Evolutionary conservation across 2,329 filamentous ascomycete species (phyloP).

Genomic region (Claviceps cyperi): DNA sequence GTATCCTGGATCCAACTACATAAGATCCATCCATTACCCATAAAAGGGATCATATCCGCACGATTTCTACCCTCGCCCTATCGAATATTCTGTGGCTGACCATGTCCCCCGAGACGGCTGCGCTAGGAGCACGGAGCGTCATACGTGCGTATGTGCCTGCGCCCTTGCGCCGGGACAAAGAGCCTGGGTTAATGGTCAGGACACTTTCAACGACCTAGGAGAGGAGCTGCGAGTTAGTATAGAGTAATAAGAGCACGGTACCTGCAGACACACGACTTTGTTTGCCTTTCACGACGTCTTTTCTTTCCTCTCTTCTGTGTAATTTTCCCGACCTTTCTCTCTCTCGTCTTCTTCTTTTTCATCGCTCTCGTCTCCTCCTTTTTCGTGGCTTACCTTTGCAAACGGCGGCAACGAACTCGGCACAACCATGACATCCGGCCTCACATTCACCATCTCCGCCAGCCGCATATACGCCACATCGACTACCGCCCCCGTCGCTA

Average conservation of each 20-base stretch:
- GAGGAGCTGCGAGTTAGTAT: constrained; percentile 6
- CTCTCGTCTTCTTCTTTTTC: not conserved
- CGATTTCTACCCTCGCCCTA: constrained; percentile 73
- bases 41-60: constrained; percentile 40
- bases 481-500: constrained; percentile 60
- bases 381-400: constrained; percentile 55
- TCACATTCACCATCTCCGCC: constrained; percentile 76
- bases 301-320: not conserved
- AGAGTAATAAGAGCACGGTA: not conserved
- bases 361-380: not conserved
- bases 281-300: not conserved
- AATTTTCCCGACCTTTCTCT: not conserved
- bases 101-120: constrained; percentile 46
- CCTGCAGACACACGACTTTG: not conserved
- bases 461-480: constrained; percentile 77
- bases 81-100: constrained; percentile 67
- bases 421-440: constrained; percentile 70
- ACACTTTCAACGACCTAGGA: constrained; percentile 76
- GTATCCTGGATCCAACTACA: too few relatives aligned
- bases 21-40: too few relatives aligned
- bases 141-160: constrained; percentile 78
- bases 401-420: constrained; percentile 77
- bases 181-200: constrained; percentile 79
- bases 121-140: constrained; percentile 50
- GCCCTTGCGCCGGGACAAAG: constrained; percentile 68